Base-by-base conservation (phyloP, 2,329 filamentous ascomycete genomes). In the Aspergillus aculeatus region DNA sequence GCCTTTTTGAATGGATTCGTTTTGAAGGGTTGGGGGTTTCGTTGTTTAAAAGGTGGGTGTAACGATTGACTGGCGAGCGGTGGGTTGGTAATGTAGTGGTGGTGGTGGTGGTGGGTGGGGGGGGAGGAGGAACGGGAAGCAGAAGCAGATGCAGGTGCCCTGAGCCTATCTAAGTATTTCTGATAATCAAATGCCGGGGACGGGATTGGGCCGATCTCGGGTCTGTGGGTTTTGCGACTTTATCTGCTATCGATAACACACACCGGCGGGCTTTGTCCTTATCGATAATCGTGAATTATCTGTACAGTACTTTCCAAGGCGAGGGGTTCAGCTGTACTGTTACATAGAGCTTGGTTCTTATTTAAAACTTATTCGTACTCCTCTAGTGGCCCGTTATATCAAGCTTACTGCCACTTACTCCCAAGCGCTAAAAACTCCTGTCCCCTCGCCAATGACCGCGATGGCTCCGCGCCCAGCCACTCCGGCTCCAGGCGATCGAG, bases 391-490 rank as follows among this genome's bases (percentile, higher is more conserved):
- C 23, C 4, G 23, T 23, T 5, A 35, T 4, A 6, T 12, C 38
- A 7, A 44, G 16, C 7, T 44, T 44, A 16, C 16, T 44, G 16
- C 38, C 14, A 44, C 16, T 44, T 19, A 19, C 38, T 44, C 14
- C 38, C 38, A 12, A 68, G 67, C 16, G 65, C 66, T 10, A 74
- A 54, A 5, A 79, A 65, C 21, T 66, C 68, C 41, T 78, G 77
- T 0, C 76, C 77, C 49, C 62, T 64, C 9, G 72, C 70, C 47
- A 78, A 66, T 4, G 73, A 67, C 26, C 63, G 65, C 1, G 73
- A 75, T 38, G 74, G 72, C 49, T 71, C 70, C 61, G 76, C 73
- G 1, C 79, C 80, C 38, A 81, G 64, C 79, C 79, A 81, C 56
- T 78, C 69, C 6, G 71, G 65, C 61, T 80, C 74, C 4, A 77